Evolutionary conservation across 305 asterid species (phyloP), one percentile per base, ranked within the genome.

Genomic region (Fraxinus velutina): DNA sequence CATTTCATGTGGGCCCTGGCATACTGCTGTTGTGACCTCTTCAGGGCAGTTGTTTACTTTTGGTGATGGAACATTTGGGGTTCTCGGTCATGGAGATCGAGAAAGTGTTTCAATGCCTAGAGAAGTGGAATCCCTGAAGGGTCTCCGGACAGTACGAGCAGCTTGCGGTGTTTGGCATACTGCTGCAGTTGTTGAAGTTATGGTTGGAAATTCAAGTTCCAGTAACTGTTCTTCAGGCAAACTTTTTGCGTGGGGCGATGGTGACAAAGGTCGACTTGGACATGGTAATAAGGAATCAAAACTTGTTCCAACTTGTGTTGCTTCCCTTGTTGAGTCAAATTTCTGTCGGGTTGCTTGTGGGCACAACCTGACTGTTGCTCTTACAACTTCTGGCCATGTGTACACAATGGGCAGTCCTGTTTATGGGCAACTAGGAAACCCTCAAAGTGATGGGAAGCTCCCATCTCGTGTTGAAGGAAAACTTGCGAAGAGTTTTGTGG

Each of bases 91-190:
- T 84, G 97, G 98, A 73, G 93, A 94, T 87, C 85, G 87, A 76
- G 87, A 68, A 84, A 91, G 97, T 84, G 90, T 90, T 83, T 87
- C 90, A 50, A 86, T 85, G 79, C 97, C 97, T 57, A 90, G 95
- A 85, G 98, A 94, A 91, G 97, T 94, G 83, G 97, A 92, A 78
- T 90, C 97, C 44, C 91, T 94, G 52, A 94, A 92, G 90, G 98
- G 98, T 64, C 93, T 92, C 62, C 96, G 97, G 17, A 93, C 97
- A 29, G 95, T 92, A 81, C 88, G 92, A 78, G 93, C 94, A 60
- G 89, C 98, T 44, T 92, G 97, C 71, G 98, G 98, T 74, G 97
- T 90, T 84, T 94, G 98, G 98, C 97, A 94, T 87, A 92, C 97
- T 89, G 97, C 98, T 86, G 97, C 98, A 15, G 94, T 94, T 88